Conservation (phyloP, 768 basidiomycete species). For the Lactarius vividus region DNA sequence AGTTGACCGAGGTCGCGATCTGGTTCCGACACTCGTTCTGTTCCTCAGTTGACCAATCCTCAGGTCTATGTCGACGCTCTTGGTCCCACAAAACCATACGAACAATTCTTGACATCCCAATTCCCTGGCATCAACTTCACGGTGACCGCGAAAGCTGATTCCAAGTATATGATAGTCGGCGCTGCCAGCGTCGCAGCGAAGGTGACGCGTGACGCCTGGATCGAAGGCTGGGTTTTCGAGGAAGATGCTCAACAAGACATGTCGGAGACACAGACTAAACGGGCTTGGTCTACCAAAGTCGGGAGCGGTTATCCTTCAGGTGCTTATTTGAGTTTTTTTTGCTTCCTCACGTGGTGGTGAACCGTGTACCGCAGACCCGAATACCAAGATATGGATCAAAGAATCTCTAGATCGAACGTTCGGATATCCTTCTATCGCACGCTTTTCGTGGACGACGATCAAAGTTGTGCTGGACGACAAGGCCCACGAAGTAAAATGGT, state of each 20-base stretch:
- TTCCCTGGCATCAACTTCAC: slow-evolving; percentile 89
- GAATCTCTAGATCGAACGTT: slow-evolving; percentile 80
- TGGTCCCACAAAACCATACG: slow-evolving; percentile 82
- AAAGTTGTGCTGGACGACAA: slow-evolving; percentile 80
- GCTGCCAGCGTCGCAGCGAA: slow-evolving; percentile 99
- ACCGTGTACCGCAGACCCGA: slow-evolving; percentile 61
- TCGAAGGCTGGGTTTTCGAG: slow-evolving; percentile 83
- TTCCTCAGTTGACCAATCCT: background rate
- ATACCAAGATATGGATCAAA: slow-evolving; percentile 85
- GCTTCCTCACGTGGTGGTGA: background rate
- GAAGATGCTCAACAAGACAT: slow-evolving; percentile 40
- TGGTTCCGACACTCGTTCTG: background rate
- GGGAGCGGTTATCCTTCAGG: slow-evolving; percentile 94
- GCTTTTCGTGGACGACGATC: slow-evolving; percentile 96
- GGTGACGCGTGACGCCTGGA: slow-evolving; percentile 88
- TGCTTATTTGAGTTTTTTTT: slow-evolving; percentile 32
- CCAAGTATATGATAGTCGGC: slow-evolving; percentile 94
- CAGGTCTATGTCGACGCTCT: slow-evolving; percentile 95
- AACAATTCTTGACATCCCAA: slow-evolving; percentile 71
- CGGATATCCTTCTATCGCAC: slow-evolving; percentile 84
- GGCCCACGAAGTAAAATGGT: slow-evolving; percentile 84
- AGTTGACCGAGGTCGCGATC: slow-evolving; percentile 65
- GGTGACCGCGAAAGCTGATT: slow-evolving; percentile 90
- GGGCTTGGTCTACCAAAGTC: slow-evolving; percentile 39
- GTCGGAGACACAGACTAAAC: slow-evolving; percentile 13